Conservation (phyloP, 139 green algal genomes). For the Ostreobium quekettii region DNA sequence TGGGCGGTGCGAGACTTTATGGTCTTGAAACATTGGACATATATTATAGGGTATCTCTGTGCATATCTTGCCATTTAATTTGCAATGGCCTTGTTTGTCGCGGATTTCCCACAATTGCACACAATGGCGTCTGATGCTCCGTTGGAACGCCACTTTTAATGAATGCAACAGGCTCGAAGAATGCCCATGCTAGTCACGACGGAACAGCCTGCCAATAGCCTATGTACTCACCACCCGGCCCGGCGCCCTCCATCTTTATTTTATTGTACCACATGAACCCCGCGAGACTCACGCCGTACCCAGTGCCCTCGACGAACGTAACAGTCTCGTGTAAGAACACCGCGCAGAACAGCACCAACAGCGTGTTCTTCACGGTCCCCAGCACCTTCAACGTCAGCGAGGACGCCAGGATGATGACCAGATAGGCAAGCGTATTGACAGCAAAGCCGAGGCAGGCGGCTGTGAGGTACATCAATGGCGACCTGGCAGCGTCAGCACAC, state of each 20-base stretch:
- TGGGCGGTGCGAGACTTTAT: too few species aligned
- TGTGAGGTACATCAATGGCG: slow-evolving; percentile 36
- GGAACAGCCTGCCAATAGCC: too few species aligned
- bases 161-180: too few species aligned
- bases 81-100: too few species aligned
- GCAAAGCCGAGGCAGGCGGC: slow-evolving; percentile 74
- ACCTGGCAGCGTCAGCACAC: not conserved
- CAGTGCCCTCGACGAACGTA: not conserved
- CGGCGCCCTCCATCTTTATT: slow-evolving; percentile 2
- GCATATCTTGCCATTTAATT: too few species aligned
- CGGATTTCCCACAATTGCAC: too few species aligned
- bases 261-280: not conserved
- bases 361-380: slow-evolving; percentile 75
- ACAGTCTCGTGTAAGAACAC: slow-evolving; percentile 35
- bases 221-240: too few species aligned
- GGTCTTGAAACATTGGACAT: too few species aligned
- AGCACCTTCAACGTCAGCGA: slow-evolving; percentile 76
- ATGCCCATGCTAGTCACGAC: too few species aligned
- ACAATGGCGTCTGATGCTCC: too few species aligned
- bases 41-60: too few species aligned
- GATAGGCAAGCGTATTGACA: slow-evolving; percentile 76
- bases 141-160: too few species aligned
- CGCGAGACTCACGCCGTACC: not conserved
- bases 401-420: slow-evolving; percentile 65
- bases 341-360: slow-evolving; percentile 67